phyloP scores from a whole-genome alignment of 2,329 filamentous ascomycete genomes.

The Ophidiomyces ophidiicola region DNA sequence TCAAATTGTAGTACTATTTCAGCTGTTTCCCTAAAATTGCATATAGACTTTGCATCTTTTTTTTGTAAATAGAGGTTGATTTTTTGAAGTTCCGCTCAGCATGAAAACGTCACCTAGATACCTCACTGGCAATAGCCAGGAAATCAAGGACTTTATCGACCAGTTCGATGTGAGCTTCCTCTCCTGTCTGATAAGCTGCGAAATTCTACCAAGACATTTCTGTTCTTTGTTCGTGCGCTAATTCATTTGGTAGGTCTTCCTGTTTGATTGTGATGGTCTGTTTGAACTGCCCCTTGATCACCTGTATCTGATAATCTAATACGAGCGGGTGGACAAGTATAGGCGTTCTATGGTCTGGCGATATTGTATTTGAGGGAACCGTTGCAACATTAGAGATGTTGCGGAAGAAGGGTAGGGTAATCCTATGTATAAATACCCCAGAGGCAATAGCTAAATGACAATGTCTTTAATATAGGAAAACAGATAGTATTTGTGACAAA shows the following conservation, averaged over 20 bases:
- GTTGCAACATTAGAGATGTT: conserved; percentile 77
- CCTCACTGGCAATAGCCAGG: conserved; percentile 65
- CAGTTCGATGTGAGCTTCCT: conserved; percentile 68
- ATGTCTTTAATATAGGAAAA: no score
- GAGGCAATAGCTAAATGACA: not conserved
- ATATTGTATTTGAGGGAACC: conserved; percentile 73
- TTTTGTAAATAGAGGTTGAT: not conserved
- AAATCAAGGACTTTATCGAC: conserved; percentile 72
- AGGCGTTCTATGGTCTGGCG: conserved; percentile 96
- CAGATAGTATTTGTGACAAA: conserved; percentile 93
- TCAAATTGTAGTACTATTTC: no score
- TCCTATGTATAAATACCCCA: not conserved
- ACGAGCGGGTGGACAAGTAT: conserved; percentile 28
- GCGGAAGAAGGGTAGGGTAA: conserved; percentile 59
- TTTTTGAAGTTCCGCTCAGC: not conserved
- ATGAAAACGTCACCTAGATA: conserved; percentile 35
- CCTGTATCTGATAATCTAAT: conserved; percentile 1
- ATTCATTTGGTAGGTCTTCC: conserved; percentile 55
- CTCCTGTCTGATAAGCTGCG: not conserved
- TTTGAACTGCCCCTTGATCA: not conserved
- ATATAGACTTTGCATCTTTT: not conserved
- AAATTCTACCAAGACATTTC: not conserved
- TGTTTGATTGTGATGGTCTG: conserved; percentile 94
- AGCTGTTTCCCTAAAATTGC: no score
- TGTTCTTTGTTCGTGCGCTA: conserved; percentile 13